Evolutionary conservation across 805 yeast species (phyloP).

Genomic region (Yarrowia divulgata): DNA sequence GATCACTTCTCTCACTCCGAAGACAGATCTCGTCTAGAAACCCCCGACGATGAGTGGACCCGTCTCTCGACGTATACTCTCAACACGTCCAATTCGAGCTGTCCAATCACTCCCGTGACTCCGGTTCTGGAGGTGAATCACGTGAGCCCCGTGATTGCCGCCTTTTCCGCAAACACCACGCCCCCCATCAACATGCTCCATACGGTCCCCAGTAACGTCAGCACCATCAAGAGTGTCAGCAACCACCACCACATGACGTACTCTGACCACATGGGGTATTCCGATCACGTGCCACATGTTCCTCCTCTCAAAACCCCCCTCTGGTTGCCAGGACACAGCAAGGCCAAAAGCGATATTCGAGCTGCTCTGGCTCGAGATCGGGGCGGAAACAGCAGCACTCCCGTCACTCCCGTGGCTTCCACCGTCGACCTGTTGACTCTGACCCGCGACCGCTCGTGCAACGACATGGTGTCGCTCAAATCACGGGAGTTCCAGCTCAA

Average conservation of each 20-base stretch:
- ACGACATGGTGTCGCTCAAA: constrained; percentile 14
- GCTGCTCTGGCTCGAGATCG: constrained; percentile 21
- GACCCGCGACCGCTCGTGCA: background rate
- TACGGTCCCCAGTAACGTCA: background rate
- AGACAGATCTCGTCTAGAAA: background rate
- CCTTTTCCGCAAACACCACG: constrained; percentile 22
- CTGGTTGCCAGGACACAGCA: constrained; percentile 18
- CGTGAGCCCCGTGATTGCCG: constrained; percentile 16
- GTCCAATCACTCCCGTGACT: constrained; percentile 24
- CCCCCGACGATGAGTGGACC: constrained; percentile 3
- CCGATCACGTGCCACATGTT: background rate
- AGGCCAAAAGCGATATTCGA: constrained; percentile 18
- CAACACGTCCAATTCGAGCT: constrained; percentile 19
- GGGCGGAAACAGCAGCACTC: background rate
- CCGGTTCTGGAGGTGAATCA: background rate
- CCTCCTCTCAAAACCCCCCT: constrained; percentile 15
- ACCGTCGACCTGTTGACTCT: constrained; percentile 8
- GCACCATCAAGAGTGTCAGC: background rate
- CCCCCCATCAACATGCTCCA: constrained; percentile 34
- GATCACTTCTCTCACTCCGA: background rate
- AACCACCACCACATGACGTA: background rate
- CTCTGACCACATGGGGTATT: constrained; percentile 8
- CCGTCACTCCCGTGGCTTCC: constrained; percentile 3
- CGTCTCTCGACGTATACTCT: constrained; percentile 6
- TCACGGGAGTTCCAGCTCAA: constrained; percentile 28